phyloP scores from a whole-genome alignment of 306 rosid genomes.

The Trifolium repens region DNA sequence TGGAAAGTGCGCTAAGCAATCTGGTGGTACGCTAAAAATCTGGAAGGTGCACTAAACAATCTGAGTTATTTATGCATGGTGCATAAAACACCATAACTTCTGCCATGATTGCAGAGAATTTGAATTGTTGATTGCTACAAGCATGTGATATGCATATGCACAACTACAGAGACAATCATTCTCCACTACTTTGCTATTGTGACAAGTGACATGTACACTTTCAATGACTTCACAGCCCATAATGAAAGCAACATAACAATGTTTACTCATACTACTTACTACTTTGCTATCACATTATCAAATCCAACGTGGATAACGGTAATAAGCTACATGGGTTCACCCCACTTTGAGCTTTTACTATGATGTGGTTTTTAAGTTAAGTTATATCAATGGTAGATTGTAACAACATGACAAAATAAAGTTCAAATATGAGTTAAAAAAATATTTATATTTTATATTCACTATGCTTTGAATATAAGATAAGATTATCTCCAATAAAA shows the following conservation, averaged over 20 bases:
- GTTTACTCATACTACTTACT: neutral
- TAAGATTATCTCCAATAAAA: no score
- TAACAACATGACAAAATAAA: no score
- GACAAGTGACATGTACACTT: slow-evolving; percentile 44
- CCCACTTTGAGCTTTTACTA: slow-evolving; percentile 31
- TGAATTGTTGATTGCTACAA: slow-evolving; percentile 20
- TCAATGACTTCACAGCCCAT: slow-evolving; percentile 49
- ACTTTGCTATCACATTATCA: slow-evolving; percentile 13
- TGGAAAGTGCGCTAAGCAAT: no score
- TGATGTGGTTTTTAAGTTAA: neutral
- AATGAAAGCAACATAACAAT: slow-evolving; percentile 57
- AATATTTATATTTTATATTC: no score
- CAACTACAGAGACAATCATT: slow-evolving; percentile 9
- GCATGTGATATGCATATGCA: slow-evolving; percentile 51
- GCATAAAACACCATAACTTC: no score
- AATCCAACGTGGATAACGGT: slow-evolving; percentile 33
- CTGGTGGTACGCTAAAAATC: no score
- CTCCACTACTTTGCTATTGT: slow-evolving; percentile 22
- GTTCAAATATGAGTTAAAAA: no score
- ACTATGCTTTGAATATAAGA: no score
- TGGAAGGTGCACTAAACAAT: no score
- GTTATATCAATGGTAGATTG: no score
- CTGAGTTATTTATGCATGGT: no score
- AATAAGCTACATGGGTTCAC: slow-evolving; percentile 22
- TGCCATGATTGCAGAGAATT: no score